A percentile compares a stretch with the other conserved stretches of the same genome.
These are phyloP conservation scores for Amphibolis antarctica DNA, from an alignment of 106 monocot genomes.

Conservation along the genomic window DNA sequence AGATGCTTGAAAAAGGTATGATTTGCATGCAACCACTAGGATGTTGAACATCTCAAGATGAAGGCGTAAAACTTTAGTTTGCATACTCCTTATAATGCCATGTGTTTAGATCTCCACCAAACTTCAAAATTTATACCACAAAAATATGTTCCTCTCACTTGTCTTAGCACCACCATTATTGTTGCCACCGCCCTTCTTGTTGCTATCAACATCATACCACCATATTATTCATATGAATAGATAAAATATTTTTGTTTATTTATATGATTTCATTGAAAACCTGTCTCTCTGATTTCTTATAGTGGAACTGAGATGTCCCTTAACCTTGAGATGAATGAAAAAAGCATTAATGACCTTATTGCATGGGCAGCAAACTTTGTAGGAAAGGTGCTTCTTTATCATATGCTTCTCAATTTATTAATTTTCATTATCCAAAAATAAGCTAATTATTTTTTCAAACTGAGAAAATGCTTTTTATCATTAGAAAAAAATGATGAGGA, in stretches of 20 bases:
- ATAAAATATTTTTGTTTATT: background rate
- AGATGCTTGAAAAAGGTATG: no score
- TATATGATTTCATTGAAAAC: background rate
- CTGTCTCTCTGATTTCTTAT: background rate
- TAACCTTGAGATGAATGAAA: slow-evolving; percentile 15
- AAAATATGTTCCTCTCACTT: no score
- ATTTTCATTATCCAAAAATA: background rate
- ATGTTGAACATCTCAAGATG: no score
- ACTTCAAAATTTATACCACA: no score
- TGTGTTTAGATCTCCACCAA: no score
- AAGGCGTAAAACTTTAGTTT: no score
- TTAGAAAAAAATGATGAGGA: background rate
- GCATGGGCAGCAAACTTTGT: slow-evolving; percentile 32
- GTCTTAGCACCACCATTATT: background rate
- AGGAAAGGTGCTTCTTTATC: slow-evolving; percentile 29
- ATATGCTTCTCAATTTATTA: background rate
- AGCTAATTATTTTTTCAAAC: background rate
- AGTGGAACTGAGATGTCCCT: slow-evolving; percentile 59
- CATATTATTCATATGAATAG: background rate
- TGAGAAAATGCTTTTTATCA: no score
- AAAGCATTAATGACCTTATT: slow-evolving; percentile 24
- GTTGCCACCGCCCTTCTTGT: background rate
- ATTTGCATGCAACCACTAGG: no score
- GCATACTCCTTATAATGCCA: no score
- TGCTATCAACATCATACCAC: background rate